These are phyloP conservation scores for Puccinia brachypodii DNA, from an alignment of 1,284 basidiomycete species.

Conservation along the genomic window DNA sequence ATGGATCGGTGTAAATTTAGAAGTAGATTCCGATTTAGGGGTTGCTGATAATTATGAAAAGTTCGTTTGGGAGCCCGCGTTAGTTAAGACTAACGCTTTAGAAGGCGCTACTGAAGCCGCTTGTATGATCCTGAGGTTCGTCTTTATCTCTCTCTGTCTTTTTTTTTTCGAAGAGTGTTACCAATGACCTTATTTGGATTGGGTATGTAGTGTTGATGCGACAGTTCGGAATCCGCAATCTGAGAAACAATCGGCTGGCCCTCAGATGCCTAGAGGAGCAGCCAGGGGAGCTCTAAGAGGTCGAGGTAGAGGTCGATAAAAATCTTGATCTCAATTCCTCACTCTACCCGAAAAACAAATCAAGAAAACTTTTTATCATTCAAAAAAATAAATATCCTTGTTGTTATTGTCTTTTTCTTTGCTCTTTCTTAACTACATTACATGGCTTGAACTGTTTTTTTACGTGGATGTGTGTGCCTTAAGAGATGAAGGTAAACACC, in stretches of 20 bases:
- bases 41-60: constrained; percentile 92
- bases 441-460: too few relatives aligned
- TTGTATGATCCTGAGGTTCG: constrained; percentile 71
- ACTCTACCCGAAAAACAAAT: too few relatives aligned
- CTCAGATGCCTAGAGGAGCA: constrained; percentile 76
- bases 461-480: too few relatives aligned
- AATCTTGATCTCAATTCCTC: too few relatives aligned
- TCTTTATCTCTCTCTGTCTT: constrained; percentile 48
- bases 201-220: constrained; percentile 73
- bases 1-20: constrained; percentile 79
- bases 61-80: constrained; percentile 96
- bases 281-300: constrained; percentile 79
- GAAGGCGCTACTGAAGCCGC: constrained; percentile 93
- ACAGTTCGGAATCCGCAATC: constrained; percentile 84
- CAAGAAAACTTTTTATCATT: background rate
- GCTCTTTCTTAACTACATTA: too few relatives aligned
- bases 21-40: constrained; percentile 82
- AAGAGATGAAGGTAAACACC: too few relatives aligned
- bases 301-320: constrained; percentile 67
- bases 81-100: constrained; percentile 94
- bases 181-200: background rate
- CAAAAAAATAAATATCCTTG: background rate
- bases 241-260: constrained; percentile 64
- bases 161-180: background rate
- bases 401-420: background rate